These are phyloP conservation scores for Boletales sp. DNA, from an alignment of 768 basidiomycete genomes.

Conservation along the genomic window DNA sequence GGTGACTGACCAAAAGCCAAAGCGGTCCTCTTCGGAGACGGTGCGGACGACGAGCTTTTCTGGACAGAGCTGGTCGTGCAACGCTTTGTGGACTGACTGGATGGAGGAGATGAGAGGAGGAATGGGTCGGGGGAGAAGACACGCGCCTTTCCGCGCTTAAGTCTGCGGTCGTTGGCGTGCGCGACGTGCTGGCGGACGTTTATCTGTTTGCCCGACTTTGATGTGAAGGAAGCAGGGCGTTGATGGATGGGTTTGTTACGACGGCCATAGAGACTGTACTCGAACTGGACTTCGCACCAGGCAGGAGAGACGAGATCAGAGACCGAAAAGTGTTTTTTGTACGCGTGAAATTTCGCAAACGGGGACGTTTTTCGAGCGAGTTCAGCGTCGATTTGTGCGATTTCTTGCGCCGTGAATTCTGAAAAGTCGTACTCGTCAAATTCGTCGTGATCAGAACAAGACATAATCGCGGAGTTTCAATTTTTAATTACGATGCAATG, in stretches of 20 bases:
- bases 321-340: conserved; percentile 45
- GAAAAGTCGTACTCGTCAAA: conserved; percentile 50
- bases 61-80: conserved; percentile 70
- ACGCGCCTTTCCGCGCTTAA: conserved; percentile 54
- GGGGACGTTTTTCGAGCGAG: conserved; percentile 33
- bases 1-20: conserved; percentile 63
- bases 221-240: conserved; percentile 55
- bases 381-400: conserved; percentile 35
- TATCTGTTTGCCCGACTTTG: conserved; percentile 59
- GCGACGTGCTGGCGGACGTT: conserved; percentile 49
- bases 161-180: conserved; percentile 48
- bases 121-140: neutral
- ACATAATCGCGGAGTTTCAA: conserved; percentile 22
- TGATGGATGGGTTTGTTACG: conserved; percentile 44
- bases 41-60: conserved; percentile 52
- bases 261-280: conserved; percentile 66
- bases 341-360: conserved; percentile 40
- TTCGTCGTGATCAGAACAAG: conserved; percentile 28
- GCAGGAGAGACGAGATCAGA: conserved; percentile 56
- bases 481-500: too few relatives aligned
- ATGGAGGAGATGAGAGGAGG: neutral
- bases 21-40: conserved; percentile 62
- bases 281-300: conserved; percentile 80
- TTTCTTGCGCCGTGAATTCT: conserved; percentile 56
- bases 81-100: conserved; percentile 69